Evolutionary conservation across 345 rosid species (phyloP).

Genomic region (Microcos paniculata): DNA sequence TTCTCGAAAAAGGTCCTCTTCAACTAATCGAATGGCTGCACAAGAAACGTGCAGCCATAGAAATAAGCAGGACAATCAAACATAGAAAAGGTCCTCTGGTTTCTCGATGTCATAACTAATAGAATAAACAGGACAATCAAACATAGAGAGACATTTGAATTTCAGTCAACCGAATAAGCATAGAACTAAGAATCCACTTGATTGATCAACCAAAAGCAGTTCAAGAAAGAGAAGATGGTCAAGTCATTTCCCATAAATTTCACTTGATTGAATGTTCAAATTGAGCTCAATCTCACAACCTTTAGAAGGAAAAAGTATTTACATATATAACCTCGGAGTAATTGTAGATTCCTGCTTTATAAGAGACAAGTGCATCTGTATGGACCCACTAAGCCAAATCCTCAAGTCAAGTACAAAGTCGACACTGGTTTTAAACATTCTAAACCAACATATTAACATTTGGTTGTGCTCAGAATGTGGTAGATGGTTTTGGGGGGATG

Average conservation of each 20-base stretch:
- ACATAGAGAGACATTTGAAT: neutral
- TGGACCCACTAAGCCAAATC: too few species aligned
- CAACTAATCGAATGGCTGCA: slow-evolving; percentile 92
- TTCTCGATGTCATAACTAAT: too few species aligned
- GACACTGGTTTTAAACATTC: neutral
- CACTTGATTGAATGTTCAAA: too few species aligned
- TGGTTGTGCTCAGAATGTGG: neutral
- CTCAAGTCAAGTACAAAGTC: neutral
- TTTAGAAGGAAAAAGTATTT: too few species aligned
- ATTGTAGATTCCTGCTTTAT: too few species aligned
- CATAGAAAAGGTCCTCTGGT: too few species aligned
- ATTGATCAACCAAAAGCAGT: neutral
- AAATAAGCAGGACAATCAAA: too few species aligned
- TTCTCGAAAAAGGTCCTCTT: slow-evolving; percentile 85
- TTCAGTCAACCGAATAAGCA: neutral
- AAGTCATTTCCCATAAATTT: too few species aligned
- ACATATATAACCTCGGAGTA: too few species aligned
- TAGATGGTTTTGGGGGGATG: neutral
- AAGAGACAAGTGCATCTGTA: too few species aligned
- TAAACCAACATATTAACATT: neutral
- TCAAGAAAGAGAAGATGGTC: neutral
- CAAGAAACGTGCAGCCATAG: neutral
- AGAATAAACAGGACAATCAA: neutral
- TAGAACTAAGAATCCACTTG: neutral
- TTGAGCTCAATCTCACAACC: too few species aligned